Evolutionary conservation across 129 eudicot genomes (phyloP).

Genomic region (Arctium minus): DNA sequence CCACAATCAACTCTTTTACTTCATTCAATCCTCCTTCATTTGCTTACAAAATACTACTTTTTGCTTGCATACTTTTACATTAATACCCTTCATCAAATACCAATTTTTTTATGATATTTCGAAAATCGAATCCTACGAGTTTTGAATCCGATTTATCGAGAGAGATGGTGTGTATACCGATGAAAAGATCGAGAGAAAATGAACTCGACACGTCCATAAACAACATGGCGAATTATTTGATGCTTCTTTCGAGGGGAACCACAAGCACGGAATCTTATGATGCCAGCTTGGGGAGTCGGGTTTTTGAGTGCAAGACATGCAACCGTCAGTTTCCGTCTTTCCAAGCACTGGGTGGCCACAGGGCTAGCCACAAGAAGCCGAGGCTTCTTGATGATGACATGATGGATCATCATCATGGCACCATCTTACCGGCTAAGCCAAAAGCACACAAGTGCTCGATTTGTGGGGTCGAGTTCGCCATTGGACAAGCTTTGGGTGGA

Average conservation of each 20-base stretch:
- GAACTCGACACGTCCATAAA: constrained; percentile 27
- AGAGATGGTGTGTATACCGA: constrained; percentile 31
- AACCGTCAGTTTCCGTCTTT: constrained; percentile 77
- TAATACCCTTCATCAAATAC: neutral
- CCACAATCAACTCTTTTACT: constrained; percentile 2
- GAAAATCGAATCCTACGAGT: neutral
- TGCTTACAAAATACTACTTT: constrained; percentile 27
- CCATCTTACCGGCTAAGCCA: constrained; percentile 34
- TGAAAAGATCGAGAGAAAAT: constrained; percentile 60
- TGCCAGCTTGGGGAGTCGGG: constrained; percentile 23
- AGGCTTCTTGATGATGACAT: constrained; percentile 33
- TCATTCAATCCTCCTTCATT: constrained; percentile 26
- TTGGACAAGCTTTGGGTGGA: constrained; percentile 92
- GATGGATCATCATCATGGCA: constrained; percentile 6
- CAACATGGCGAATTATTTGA: constrained; percentile 68
- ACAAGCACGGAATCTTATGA: constrained; percentile 1
- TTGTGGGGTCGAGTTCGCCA: constrained; percentile 71
- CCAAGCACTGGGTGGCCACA: constrained; percentile 93
- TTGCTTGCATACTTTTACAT: neutral
- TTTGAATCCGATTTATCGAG: neutral
- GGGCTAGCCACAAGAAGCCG: constrained; percentile 94
- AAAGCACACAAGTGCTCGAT: constrained; percentile 81
- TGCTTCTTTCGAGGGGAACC: constrained; percentile 43
- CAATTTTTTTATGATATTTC: neutral
- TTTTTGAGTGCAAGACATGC: constrained; percentile 83